Evolutionary conservation across 2,329 filamentous ascomycete genomes (phyloP), one percentile per base, ranked within the genome.

Genomic region (Venturia nashicola): DNA sequence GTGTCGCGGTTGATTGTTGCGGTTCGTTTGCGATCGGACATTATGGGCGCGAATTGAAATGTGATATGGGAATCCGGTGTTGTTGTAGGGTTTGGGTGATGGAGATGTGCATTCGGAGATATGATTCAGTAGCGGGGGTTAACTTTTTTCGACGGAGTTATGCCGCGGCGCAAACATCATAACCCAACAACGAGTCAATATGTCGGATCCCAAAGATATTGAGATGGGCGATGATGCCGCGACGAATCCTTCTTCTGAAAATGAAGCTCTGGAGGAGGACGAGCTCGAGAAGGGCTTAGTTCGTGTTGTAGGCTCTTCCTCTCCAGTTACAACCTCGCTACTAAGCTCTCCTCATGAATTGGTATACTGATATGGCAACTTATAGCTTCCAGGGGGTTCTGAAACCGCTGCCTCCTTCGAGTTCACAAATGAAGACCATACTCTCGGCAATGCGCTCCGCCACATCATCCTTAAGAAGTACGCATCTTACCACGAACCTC

Each of bases 391-490:
- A 43, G 92, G 92, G 59, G 89, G 90, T 64, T 88, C 76, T 18
- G 89, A 93, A 61, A 93, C 88, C 9, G 92, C 92, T 5, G 94
- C 94, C 39, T 96, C 91, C 18, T 99, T 97, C 73, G 90, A 97
- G 74, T 96, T 99, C 71, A 85, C 89, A 66, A 87, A 90, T 57
- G 94, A 99, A 78, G 91, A 95, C 54, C 94, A 99, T 76, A 99
- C 94, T 0, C 80, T 99, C 62, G 94, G 94, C 36, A 99, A 99
- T 76, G 91, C 92, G 11, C 78, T 99, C 70, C 84, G 94, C 71
- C 97, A 92, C 74, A 88, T 97, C 67, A 95, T 99, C 71, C 97
- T 96, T 90, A 97, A 97, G 78, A 99, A 99, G 93, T 97, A 79
- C 68, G 85, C 72, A 40, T 42, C 23, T n/a, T 39, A 16, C 59